Evolutionary conservation across 768 basidiomycete species (phyloP).

Genomic region (Kondoa subrosea): DNA sequence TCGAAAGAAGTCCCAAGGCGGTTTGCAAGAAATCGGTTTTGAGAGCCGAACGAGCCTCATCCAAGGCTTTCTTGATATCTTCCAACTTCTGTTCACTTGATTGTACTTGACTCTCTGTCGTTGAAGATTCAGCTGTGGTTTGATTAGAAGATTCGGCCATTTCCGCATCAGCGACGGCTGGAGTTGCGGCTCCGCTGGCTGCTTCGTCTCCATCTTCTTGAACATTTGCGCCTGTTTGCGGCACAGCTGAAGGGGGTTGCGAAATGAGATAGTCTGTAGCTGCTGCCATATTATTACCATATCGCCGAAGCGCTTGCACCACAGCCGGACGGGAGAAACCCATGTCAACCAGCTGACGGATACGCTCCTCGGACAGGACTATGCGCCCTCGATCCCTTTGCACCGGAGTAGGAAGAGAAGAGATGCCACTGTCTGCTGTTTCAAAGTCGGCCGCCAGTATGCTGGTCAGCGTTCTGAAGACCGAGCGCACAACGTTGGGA

Average conservation of each 20-base stretch:
- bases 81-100: no score
- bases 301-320: conserved; percentile 62
- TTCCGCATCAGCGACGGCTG: not conserved
- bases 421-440: not conserved
- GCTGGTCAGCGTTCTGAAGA: conserved; percentile 61
- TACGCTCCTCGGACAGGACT: conserved; percentile 56
- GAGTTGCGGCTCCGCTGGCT: conserved; percentile 5
- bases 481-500: conserved; percentile 52
- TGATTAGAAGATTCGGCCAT: not conserved
- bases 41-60: conserved; percentile 49
- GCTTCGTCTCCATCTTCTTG: conserved; percentile 20
- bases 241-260: conserved; percentile 45
- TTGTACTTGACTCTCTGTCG: no score
- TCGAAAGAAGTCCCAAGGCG: conserved; percentile 64
- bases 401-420: conserved; percentile 26
- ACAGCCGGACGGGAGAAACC: conserved; percentile 83
- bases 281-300: conserved; percentile 69
- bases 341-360: conserved; percentile 83
- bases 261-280: conserved; percentile 74
- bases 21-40: conserved; percentile 49
- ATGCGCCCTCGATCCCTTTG: conserved; percentile 23
- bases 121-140: conserved; percentile 6
- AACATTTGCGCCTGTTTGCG: conserved; percentile 35
- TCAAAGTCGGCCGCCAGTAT: conserved; percentile 52
- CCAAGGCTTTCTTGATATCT: conserved; percentile 37